Evolutionary conservation across 176 grass and related monocot species (phyloP).

Genomic region (Paspalum vaginatum): DNA sequence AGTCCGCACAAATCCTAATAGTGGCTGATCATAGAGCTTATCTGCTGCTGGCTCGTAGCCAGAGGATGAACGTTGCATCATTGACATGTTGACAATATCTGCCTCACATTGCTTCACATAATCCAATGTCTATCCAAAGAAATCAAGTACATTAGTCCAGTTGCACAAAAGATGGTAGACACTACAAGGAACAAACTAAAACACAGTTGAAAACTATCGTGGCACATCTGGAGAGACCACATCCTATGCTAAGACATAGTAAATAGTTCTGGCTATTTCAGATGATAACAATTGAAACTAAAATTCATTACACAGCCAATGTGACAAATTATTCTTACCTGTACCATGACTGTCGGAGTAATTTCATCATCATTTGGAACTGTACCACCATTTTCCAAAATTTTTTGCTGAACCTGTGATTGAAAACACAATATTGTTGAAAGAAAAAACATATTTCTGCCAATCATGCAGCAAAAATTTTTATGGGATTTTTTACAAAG

Average conservation of each 20-base stretch:
- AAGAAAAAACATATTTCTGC: not conserved
- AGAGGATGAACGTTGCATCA: conserved; percentile 69
- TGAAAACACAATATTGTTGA: conserved; percentile 30
- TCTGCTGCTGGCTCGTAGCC: conserved; percentile 73
- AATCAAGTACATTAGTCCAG: conserved; percentile 18
- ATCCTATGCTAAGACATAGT: not conserved
- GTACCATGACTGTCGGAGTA: conserved; percentile 74
- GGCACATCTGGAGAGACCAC: conserved; percentile 2
- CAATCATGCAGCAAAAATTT: not conserved
- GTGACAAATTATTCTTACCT: conserved; percentile 56
- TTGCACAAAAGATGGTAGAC: not conserved
- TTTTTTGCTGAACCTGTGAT: conserved; percentile 81
- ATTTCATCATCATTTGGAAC: conserved; percentile 65
- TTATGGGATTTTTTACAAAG: conserved; percentile 6
- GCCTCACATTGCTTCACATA: conserved; percentile 89
- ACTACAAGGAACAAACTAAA: conserved; percentile 20
- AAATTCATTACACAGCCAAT: not conserved
- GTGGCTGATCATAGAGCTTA: conserved; percentile 76
- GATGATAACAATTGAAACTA: conserved; percentile 3
- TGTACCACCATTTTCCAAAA: conserved; percentile 67
- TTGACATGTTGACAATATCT: conserved; percentile 77
- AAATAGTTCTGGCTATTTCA: not conserved
- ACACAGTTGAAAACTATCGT: not conserved
- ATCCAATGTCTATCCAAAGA: conserved; percentile 55
- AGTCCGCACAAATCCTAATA: conserved; percentile 66